A percentile compares a stretch with the other conserved stretches of the same genome.
phyloP scores from a whole-genome alignment of 176 grass and related monocot species.

The Elymus sibiricus region DNA sequence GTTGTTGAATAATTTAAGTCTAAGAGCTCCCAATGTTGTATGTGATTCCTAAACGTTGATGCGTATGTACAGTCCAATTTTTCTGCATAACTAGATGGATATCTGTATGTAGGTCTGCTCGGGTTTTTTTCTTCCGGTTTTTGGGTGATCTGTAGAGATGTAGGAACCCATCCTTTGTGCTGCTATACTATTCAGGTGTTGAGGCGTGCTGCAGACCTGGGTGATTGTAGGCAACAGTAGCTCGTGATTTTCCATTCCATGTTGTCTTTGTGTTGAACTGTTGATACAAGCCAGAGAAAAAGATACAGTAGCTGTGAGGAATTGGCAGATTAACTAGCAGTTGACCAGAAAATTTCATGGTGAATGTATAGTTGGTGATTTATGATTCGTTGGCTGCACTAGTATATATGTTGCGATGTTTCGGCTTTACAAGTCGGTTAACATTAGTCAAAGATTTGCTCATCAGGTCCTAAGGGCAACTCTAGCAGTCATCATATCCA shows the following conservation, averaged over 20 bases:
- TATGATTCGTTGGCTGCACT: background rate
- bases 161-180: background rate
- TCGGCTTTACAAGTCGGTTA: no score
- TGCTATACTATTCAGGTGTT: background rate
- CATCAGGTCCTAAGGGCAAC: background rate
- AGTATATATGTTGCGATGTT: background rate
- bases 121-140: background rate
- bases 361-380: background rate
- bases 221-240: background rate
- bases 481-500: no score
- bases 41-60: background rate
- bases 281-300: background rate
- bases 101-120: background rate
- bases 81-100: background rate
- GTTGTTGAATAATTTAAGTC: background rate
- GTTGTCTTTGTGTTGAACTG: background rate
- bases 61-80: background rate
- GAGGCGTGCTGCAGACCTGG: background rate
- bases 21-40: background rate
- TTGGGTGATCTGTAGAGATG: background rate
- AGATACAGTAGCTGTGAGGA: background rate
- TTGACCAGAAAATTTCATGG: background rate
- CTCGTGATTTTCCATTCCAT: background rate
- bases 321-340: background rate
- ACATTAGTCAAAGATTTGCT: background rate